Evolutionary conservation across 2,329 filamentous ascomycete genomes (phyloP), one percentile per base, ranked within the genome.

Genomic region (Penicillium sp.): DNA sequence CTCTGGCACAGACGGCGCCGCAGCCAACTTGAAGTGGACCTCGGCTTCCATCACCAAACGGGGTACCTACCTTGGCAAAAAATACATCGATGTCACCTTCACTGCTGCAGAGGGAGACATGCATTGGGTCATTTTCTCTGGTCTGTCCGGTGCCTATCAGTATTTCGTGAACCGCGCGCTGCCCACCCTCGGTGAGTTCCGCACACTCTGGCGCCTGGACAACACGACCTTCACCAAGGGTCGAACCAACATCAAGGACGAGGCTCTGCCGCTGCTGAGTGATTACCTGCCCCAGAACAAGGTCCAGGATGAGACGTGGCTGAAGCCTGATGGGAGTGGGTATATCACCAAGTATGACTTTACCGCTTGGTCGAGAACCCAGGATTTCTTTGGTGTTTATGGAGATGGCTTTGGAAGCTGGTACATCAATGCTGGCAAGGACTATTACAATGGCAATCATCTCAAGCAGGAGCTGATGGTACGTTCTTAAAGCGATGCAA

Each of bases 311-410:
- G 81, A 84, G 71, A 84, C 82, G 1, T 84, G 81, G 81, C 73
- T 79, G 54, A 76, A 73, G 31, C 73, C 73, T 0, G 79, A 83
- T 51, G 81, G 82, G 0, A 75, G 73, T 0, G 55, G 55, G 15
- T 84, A 81, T 58, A 75, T 85, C 59, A 83, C 80, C 2, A 84
- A 86, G 70, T 84, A 85, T 59, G 77, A 81, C 56, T 80, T 79
- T 68, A 77, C 75, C 14, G 72, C 70, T 3, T 78, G 76, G 53
- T 67, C 79, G 4, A 65, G 75, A 2, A 72, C 76, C 1, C 72
- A 78, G 49, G 76, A 78, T n/a, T 82, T 76, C 57, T 80, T 81
- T 53, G 82, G 82, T 14, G 79, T 84, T 0, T 84, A 83, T 61
- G 82, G 82, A 0, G 73, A 78, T 1, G 73, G 75, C 25, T 76